These are phyloP conservation scores for Withania somnifera DNA, from an alignment of 305 asterid genomes.

Conservation along the genomic window DNA sequence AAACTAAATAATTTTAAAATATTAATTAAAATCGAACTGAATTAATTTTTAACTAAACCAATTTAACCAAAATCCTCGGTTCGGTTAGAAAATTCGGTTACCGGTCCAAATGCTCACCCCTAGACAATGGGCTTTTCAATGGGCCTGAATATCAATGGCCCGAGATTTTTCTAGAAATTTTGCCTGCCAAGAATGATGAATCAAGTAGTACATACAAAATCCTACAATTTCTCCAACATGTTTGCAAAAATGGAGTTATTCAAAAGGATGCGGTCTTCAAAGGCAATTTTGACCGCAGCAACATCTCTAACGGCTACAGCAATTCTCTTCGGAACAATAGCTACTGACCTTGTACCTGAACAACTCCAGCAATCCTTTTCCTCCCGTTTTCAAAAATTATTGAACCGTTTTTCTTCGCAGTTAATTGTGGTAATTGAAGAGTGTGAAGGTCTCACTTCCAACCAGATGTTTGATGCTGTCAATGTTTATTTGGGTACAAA, in stretches of 20 bases:
- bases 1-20: too few relatives aligned
- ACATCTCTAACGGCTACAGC: constrained; percentile 41
- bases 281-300: constrained; percentile 35
- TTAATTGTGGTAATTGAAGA: constrained; percentile 53
- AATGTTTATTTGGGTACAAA: constrained; percentile 39
- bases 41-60: too few relatives aligned
- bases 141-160: too few relatives aligned
- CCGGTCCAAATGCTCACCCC: too few relatives aligned
- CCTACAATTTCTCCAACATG: too few relatives aligned
- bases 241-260: constrained; percentile 21
- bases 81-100: too few relatives aligned
- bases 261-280: constrained; percentile 31
- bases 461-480: constrained; percentile 49
- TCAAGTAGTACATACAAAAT: too few relatives aligned
- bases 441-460: constrained; percentile 51
- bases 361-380: constrained; percentile 25
- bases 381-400: constrained; percentile 26
- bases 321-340: constrained; percentile 38
- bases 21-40: too few relatives aligned
- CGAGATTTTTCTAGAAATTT: not conserved
- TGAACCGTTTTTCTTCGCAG: constrained; percentile 34
- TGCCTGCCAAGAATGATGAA: not conserved
- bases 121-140: too few relatives aligned
- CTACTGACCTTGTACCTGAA: constrained; percentile 45
- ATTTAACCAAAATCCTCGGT: too few relatives aligned